Conservation (phyloP, 345 rosid genomes). For the Eucalyptus decipiens region DNA sequence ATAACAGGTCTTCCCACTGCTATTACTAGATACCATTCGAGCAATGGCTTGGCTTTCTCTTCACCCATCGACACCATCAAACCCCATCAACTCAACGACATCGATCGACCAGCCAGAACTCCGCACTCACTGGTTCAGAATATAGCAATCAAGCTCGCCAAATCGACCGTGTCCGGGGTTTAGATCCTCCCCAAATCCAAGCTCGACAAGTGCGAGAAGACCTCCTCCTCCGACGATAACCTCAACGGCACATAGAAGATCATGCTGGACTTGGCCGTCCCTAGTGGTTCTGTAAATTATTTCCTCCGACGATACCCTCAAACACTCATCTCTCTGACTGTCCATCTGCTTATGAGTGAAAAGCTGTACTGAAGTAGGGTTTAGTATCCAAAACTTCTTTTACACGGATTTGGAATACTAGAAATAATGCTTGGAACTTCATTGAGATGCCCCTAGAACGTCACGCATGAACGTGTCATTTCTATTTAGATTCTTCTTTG, state of each 20-base stretch:
- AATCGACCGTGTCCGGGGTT: background rate
- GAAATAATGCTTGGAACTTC: accelerated
- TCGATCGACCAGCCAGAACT: background rate
- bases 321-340: background rate
- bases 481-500: accelerated
- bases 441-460: background rate
- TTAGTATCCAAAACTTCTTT: background rate
- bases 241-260: conserved; percentile 49
- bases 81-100: background rate
- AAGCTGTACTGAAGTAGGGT: background rate
- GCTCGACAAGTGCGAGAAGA: conserved; percentile 45
- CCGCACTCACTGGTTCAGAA: background rate
- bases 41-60: background rate
- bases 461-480: accelerated
- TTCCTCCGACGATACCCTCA: background rate
- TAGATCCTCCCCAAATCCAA: conserved; percentile 63
- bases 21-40: background rate
- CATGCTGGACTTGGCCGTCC: conserved; percentile 48
- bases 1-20: background rate
- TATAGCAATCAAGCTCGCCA: background rate
- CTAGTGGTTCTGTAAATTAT: conserved; percentile 42
- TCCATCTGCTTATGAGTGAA: background rate
- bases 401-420: no score
- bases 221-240: background rate
- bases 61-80: background rate